Evolutionary conservation across 2,329 filamentous ascomycete species (phyloP).

Genomic region (Claviceps citrina): DNA sequence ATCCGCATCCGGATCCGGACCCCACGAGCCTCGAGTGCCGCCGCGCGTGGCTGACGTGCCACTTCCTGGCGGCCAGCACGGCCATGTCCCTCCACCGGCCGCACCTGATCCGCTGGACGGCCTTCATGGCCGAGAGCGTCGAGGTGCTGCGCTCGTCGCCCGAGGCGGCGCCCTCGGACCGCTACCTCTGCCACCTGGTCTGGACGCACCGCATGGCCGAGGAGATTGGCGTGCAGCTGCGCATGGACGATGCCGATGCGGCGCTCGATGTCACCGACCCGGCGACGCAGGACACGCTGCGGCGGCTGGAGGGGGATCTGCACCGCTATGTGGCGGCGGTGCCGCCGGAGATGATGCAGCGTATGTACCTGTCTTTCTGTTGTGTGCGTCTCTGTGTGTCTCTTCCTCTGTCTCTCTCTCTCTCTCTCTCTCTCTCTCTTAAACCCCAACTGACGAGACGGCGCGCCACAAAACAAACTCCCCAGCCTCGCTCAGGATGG

Average conservation of each 20-base stretch:
- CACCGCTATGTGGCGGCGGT: conserved; percentile 43
- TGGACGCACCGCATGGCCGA: conserved; percentile 50
- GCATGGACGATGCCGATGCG: conserved; percentile 46
- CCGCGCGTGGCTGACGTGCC: conserved; percentile 44
- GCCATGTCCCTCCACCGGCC: conserved; percentile 47
- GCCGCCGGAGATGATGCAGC: conserved; percentile 34
- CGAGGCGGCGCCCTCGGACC: conserved; percentile 40
- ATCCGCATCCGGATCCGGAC: conserved; percentile 27
- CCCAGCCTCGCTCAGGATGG: conserved; percentile 45
- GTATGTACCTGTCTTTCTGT: conserved; percentile 27
- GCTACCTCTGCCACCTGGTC: conserved; percentile 42
- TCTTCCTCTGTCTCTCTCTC: background rate
- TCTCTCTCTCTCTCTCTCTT: background rate
- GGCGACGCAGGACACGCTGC: conserved; percentile 48
- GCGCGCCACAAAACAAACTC: too few relatives aligned
- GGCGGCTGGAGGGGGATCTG: conserved; percentile 49
- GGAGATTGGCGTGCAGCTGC: conserved; percentile 51
- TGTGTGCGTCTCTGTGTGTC: background rate
- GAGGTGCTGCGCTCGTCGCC: conserved; percentile 37
- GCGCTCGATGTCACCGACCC: conserved; percentile 42
- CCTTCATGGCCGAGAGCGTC: conserved; percentile 46
- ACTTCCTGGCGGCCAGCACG: conserved; percentile 43
- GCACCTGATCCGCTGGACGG: conserved; percentile 42
- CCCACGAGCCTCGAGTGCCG: conserved; percentile 39
- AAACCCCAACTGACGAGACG: too few relatives aligned